Evolutionary conservation across 441 rosid species (phyloP).

Genomic region (Populus trichocarpa): DNA sequence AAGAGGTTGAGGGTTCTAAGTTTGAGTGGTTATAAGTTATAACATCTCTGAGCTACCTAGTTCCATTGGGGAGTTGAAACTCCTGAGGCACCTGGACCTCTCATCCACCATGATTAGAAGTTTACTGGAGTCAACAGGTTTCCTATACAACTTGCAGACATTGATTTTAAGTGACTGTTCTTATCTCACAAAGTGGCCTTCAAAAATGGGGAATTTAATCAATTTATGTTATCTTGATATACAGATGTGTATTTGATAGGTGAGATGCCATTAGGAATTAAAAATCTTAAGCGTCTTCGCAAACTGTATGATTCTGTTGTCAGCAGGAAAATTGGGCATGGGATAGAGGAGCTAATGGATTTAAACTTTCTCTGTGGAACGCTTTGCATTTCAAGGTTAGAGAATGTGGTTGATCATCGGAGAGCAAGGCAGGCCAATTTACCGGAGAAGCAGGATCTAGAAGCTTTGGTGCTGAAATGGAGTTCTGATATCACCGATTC

Average conservation of each 20-base stretch:
- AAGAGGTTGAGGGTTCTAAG: conserved; percentile 5
- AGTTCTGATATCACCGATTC: neutral
- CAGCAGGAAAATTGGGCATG: neutral
- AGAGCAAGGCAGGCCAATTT: neutral
- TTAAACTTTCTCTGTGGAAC: neutral
- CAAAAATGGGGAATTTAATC: conserved; percentile 3
- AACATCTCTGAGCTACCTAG: neutral
- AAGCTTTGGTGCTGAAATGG: neutral
- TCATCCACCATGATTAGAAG: neutral
- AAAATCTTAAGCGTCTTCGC: neutral
- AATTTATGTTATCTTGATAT: neutral
- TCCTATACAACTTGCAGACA: neutral
- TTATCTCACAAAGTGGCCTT: neutral
- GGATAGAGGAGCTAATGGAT: neutral
- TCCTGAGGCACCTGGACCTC: neutral
- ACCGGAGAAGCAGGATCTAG: neutral
- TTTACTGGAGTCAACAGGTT: neutral
- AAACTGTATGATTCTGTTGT: neutral
- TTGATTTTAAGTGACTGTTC: neutral
- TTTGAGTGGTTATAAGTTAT: neutral
- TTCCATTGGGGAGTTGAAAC: neutral
- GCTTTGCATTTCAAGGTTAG: neutral
- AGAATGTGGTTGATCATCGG: neutral
- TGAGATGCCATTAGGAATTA: conserved; percentile 6
- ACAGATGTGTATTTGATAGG: neutral